These are phyloP conservation scores for Corynespora cassiicola DNA, from an alignment of 2,329 filamentous ascomycete species.

Conservation along the genomic window DNA sequence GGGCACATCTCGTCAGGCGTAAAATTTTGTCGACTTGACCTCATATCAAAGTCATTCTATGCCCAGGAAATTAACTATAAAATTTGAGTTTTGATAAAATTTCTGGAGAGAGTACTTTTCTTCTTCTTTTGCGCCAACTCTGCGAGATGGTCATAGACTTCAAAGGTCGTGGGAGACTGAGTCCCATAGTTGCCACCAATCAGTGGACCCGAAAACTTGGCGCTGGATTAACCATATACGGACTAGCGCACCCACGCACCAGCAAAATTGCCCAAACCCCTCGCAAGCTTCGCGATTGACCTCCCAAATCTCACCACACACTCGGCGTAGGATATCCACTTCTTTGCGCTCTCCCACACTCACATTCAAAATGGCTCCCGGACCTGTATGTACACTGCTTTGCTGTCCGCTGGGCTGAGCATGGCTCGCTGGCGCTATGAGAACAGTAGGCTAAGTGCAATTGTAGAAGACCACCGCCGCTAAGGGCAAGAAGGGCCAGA, in stretches of 20 bases:
- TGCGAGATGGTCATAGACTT: no score
- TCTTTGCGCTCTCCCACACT: constrained; percentile 73
- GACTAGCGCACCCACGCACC: constrained; percentile 20
- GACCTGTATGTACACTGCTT: constrained; percentile 93
- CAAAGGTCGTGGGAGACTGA: no score
- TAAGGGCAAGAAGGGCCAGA: constrained; percentile 62
- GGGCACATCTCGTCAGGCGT: no score
- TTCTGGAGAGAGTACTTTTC: no score
- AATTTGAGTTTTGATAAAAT: no score
- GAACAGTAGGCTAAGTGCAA: constrained; percentile 95
- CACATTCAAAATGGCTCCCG: constrained; percentile 78
- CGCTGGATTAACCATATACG: constrained; percentile 8
- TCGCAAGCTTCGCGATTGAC: constrained; percentile 2
- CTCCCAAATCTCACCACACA: constrained; percentile 21
- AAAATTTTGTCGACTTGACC: no score
- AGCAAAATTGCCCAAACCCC: constrained; percentile 21
- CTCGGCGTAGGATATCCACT: constrained; percentile 83
- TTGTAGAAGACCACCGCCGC: constrained; percentile 65
- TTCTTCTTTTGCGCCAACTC: no score
- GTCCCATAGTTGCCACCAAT: no score
- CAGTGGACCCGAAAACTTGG: constrained; percentile 25
- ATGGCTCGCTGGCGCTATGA: constrained; percentile 31
- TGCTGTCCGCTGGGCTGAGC: constrained; percentile 75
- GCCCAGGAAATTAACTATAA: no score
- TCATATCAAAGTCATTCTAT: no score